Evolutionary conservation across 306 rosid genomes (phyloP).

Genomic region (Sophora flavescens): DNA sequence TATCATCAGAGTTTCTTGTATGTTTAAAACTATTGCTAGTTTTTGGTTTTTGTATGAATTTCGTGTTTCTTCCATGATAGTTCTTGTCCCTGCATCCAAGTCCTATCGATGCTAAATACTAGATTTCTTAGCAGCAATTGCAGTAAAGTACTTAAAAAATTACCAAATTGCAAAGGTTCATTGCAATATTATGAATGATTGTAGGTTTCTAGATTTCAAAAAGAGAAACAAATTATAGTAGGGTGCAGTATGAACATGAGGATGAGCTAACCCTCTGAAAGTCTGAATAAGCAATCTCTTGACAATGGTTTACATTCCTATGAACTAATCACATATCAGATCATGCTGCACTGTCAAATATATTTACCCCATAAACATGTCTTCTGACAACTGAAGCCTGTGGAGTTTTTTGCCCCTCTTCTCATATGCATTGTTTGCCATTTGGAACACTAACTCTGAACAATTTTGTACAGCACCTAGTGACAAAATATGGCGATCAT

Average conservation of each 20-base stretch:
- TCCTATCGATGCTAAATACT: neutral
- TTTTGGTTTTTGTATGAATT: neutral
- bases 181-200: neutral
- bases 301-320: slow-evolving; percentile 23
- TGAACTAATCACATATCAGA: slow-evolving; percentile 32
- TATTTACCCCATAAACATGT: slow-evolving; percentile 17
- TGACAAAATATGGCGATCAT: slow-evolving; percentile 71
- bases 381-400: slow-evolving; percentile 2
- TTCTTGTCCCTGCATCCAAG: too few relatives aligned
- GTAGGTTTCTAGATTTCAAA: slow-evolving; percentile 15
- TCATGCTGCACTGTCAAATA: slow-evolving; percentile 27
- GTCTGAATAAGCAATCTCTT: slow-evolving; percentile 36
- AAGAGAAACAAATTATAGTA: neutral
- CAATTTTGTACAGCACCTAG: slow-evolving; percentile 69
- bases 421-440: neutral
- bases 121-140: slow-evolving; percentile 16
- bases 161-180: too few relatives aligned
- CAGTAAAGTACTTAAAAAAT: neutral
- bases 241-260: slow-evolving; percentile 8
- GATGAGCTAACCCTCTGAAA: neutral
- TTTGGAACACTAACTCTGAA: slow-evolving; percentile 48
- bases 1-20: neutral
- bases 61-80: neutral
- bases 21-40: slow-evolving; percentile 5
- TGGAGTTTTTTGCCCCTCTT: neutral